A percentile compares a stretch with the other conserved stretches of the same genome.
Evolutionary conservation across 2,329 filamentous ascomycete genomes (phyloP).

Genomic region (Nemania serpens): DNA sequence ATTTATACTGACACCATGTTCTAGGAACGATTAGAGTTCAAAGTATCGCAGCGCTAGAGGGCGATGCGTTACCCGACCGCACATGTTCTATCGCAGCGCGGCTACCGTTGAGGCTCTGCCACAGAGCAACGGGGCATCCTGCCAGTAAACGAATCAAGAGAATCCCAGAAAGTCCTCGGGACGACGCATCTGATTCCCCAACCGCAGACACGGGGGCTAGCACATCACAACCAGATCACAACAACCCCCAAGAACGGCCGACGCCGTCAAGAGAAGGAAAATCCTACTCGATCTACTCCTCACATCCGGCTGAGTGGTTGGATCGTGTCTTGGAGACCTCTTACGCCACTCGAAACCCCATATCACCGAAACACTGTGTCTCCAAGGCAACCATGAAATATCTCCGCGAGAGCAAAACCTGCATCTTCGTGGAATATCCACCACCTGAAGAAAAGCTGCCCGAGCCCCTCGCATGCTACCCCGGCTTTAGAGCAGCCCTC

Average conservation of each 20-base stretch:
- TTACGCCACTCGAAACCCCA: conserved; percentile 21
- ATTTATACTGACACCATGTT: conserved; percentile 8
- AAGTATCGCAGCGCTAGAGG: not conserved
- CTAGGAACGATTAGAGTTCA: conserved; percentile 22
- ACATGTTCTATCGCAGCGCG: conserved; percentile 3
- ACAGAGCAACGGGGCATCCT: not conserved
- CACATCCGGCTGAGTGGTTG: conserved; percentile 29
- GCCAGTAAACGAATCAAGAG: not conserved
- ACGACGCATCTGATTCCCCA: not conserved
- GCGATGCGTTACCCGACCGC: not conserved
- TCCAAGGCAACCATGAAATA: conserved; percentile 9
- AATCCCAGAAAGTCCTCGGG: not conserved
- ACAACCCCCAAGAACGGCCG: not conserved
- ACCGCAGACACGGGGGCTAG: not conserved
- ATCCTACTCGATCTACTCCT: not conserved
- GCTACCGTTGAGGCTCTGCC: conserved; percentile 12
- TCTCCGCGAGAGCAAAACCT: conserved; percentile 5
- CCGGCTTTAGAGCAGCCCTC: conserved; percentile 31
- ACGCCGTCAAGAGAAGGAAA: not conserved
- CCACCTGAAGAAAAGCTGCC: not conserved
- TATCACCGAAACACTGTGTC: conserved; percentile 14
- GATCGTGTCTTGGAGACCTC: conserved; percentile 34
- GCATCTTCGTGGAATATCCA: conserved; percentile 16
- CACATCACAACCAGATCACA: too few species aligned
- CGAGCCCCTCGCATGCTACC: conserved; percentile 28